Percentiles rank a stretch among this genome's conserved stretches.
These are phyloP conservation scores for Ophiostoma novo-ulmi DNA, from an alignment of 2,329 filamentous ascomycete genomes.

Conservation along the genomic window DNA sequence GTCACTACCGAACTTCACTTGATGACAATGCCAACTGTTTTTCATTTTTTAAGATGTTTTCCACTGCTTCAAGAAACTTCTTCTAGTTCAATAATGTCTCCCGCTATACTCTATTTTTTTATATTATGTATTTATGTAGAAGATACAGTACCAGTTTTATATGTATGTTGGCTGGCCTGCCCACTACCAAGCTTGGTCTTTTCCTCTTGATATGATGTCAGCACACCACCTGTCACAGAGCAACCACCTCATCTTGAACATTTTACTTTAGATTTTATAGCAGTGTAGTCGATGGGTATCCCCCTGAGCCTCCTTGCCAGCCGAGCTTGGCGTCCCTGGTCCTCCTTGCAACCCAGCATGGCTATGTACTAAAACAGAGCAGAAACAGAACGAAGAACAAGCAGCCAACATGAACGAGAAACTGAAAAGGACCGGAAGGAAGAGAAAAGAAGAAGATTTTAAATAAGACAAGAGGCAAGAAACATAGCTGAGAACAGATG, in stretches of 20 bases:
- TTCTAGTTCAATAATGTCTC: too few species aligned
- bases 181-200: too few species aligned
- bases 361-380: not conserved
- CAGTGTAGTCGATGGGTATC: conserved; percentile 6
- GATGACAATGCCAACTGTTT: not conserved
- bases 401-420: not conserved
- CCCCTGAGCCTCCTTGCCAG: conserved; percentile 8
- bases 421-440: not conserved
- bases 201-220: too few species aligned
- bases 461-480: not conserved
- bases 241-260: not conserved
- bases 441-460: not conserved
- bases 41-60: not conserved
- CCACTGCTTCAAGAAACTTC: too few species aligned
- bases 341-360: conserved; percentile 2
- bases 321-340: not conserved
- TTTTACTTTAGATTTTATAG: not conserved
- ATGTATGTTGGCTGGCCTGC: too few species aligned
- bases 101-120: too few species aligned
- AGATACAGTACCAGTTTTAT: too few species aligned
- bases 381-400: not conserved
- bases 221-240: not conserved
- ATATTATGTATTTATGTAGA: too few species aligned
- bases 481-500: conserved; percentile 4
- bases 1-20: not conserved